Percentiles rank a stretch among this genome's conserved stretches.
phyloP scores from a whole-genome alignment of 2,329 filamentous ascomycete species.

The Amylocarpus encephaloides region DNA sequence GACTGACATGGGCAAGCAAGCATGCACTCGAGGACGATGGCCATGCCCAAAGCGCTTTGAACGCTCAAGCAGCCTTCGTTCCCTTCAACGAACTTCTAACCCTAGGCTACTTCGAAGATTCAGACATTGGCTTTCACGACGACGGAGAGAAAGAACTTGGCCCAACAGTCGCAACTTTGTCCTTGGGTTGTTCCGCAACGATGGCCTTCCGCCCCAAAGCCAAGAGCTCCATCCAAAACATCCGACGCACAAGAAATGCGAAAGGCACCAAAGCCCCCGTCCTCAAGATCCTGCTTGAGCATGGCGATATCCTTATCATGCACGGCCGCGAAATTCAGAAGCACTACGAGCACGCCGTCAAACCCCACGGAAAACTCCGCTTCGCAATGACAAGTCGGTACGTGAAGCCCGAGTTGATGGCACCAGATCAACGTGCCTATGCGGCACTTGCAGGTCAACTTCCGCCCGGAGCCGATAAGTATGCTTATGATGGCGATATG shows the following conservation, averaged over 20 bases:
- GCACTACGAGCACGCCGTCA: constrained; percentile 53
- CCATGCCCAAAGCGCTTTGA: constrained; percentile 27
- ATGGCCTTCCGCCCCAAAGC: constrained; percentile 55
- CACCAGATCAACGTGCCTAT: constrained; percentile 23
- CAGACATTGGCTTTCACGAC: constrained; percentile 57
- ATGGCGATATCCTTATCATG: constrained; percentile 62
- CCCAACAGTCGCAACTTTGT: constrained; percentile 55
- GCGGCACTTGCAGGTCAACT: constrained; percentile 32
- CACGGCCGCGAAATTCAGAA: constrained; percentile 52
- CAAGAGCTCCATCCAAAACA: constrained; percentile 19
- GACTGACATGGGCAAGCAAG: constrained; percentile 49
- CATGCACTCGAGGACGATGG: constrained; percentile 31
- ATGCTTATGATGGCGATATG: constrained; percentile 29
- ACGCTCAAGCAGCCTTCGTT: not conserved
- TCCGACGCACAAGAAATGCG: constrained; percentile 10
- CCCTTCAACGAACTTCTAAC: constrained; percentile 58
- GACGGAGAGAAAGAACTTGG: constrained; percentile 59
- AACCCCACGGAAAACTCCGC: constrained; percentile 42
- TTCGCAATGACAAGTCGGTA: constrained; percentile 52
- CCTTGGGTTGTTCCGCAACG: constrained; percentile 49
- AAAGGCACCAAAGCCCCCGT: constrained; percentile 31
- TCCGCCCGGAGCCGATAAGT: constrained; percentile 28
- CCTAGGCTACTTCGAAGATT: constrained; percentile 55
- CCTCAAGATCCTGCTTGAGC: constrained; percentile 41
- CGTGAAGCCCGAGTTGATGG: constrained; percentile 41